These are phyloP conservation scores for Colletotrichum musicola DNA, from an alignment of 2,329 filamentous ascomycete genomes.

Conservation along the genomic window DNA sequence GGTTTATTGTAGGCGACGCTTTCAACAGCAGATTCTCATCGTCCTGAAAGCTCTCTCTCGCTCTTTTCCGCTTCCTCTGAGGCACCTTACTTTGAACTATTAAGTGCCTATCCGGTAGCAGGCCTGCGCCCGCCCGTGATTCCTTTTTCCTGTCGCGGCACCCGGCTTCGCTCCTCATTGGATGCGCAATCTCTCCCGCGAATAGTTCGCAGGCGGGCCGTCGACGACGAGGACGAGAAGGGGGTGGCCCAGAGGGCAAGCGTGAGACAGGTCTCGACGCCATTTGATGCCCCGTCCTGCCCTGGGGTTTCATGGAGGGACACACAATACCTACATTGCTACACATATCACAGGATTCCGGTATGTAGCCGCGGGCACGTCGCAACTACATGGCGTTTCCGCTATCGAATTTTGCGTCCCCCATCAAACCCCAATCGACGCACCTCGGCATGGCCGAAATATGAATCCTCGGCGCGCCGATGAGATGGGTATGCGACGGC, in stretches of 20 bases:
- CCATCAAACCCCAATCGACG: not conserved
- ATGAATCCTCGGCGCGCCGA: conserved; percentile 1
- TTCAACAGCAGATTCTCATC: too few species aligned
- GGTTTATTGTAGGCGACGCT: not conserved
- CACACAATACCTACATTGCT: too few species aligned
- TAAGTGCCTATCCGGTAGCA: not conserved
- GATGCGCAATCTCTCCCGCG: conserved; percentile 3
- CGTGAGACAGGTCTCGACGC: conserved; percentile 28
- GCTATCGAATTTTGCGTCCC: conserved; percentile 4
- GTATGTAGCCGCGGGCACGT: too few species aligned
- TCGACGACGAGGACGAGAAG: not conserved
- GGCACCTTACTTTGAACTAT: not conserved
- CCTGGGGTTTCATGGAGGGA: too few species aligned
- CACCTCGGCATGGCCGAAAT: not conserved
- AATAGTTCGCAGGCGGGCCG: not conserved
- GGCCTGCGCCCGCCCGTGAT: conserved; percentile 5
- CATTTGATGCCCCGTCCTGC: not conserved
- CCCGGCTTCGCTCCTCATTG: conserved; percentile 2
- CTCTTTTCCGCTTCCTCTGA: not conserved
- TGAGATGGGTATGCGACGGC: not conserved
- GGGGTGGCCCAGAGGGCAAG: not conserved
- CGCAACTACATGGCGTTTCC: not conserved
- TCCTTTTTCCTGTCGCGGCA: conserved; percentile 21
- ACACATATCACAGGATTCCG: too few species aligned
- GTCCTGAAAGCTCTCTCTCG: not conserved